Conservation (phyloP, 345 rosid genomes). For the Camelina neglecta region DNA sequence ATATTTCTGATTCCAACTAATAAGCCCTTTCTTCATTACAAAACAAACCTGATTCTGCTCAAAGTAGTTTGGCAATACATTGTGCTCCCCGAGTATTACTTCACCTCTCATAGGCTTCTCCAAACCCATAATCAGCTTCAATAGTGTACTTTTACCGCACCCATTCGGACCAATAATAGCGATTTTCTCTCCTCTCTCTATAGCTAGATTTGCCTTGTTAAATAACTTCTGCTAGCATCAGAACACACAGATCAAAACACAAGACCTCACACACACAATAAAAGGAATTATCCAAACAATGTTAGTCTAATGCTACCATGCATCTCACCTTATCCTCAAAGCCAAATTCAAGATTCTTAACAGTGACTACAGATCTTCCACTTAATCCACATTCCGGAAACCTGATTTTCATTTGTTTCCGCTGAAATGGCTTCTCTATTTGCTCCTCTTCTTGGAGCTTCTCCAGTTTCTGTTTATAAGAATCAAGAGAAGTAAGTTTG, state of each 20-base stretch:
- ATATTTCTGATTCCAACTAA: not conserved
- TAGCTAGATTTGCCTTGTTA: conserved; percentile 62
- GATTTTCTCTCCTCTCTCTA: conserved; percentile 80
- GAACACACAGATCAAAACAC: conserved; percentile 24
- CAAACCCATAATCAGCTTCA: conserved; percentile 79
- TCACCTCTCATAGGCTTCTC: conserved; percentile 71
- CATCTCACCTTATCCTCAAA: conserved; percentile 70
- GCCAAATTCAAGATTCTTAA: conserved; percentile 74
- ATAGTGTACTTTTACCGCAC: conserved; percentile 88
- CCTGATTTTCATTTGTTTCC: conserved; percentile 84
- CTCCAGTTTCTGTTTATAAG: conserved; percentile 69
- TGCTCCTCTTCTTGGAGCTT: conserved; percentile 67
- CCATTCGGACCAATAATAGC: conserved; percentile 96
- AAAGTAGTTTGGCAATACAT: conserved; percentile 89
- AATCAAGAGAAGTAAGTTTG: conserved; percentile 8
- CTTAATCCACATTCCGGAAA: conserved; percentile 91
- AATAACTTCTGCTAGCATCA: conserved; percentile 58
- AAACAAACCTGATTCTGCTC: conserved; percentile 87
- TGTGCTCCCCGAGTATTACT: conserved; percentile 77
- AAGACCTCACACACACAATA: conserved; percentile 2
- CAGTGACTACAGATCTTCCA: conserved; percentile 66
- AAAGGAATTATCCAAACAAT: not conserved
- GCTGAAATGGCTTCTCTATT: conserved; percentile 87
- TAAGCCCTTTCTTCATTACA: not conserved
- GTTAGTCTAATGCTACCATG: conserved; percentile 1